Evolutionary conservation across 345 rosid genomes (phyloP).

Genomic region (Draba incana): DNA sequence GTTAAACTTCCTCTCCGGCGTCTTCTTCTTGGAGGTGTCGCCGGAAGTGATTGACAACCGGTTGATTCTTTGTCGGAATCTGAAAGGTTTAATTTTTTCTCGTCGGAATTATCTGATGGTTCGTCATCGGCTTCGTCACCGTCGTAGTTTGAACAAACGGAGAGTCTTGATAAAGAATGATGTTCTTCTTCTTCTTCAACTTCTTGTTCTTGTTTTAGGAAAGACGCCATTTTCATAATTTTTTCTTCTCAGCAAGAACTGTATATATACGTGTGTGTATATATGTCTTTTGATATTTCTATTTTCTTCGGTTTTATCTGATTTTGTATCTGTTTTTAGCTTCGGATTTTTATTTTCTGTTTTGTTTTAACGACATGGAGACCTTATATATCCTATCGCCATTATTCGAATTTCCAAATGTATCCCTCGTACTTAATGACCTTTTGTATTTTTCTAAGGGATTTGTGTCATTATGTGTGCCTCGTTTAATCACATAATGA

Average conservation of each 20-base stretch:
- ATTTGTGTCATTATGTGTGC: not conserved
- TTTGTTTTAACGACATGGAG: constrained; percentile 28
- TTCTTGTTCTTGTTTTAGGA: constrained; percentile 33
- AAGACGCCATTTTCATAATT: constrained; percentile 37
- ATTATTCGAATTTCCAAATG: constrained; percentile 11
- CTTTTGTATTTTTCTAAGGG: not conserved
- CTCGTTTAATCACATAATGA: too few species aligned
- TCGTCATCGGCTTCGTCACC: constrained; percentile 43
- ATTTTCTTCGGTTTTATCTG: constrained; percentile 11
- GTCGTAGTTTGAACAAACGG: constrained; percentile 42
- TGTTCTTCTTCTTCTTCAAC: constrained; percentile 28
- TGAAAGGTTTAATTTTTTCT: constrained; percentile 20
- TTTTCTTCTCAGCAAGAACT: not conserved
- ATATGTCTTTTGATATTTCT: not conserved
- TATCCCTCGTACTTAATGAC: not conserved
- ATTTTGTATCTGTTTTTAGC: constrained; percentile 12
- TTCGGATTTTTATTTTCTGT: constrained; percentile 23
- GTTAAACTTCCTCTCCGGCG: not conserved
- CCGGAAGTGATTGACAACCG: constrained; percentile 35
- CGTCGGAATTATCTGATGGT: constrained; percentile 31
- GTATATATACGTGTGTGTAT: not conserved
- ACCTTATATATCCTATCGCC: constrained; percentile 25
- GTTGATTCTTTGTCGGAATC: constrained; percentile 35
- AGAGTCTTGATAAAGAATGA: constrained; percentile 36
- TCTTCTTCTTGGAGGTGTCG: constrained; percentile 39